phyloP scores from a whole-genome alignment of 2,329 filamentous ascomycete genomes.

The Talaromyces piceae region DNA sequence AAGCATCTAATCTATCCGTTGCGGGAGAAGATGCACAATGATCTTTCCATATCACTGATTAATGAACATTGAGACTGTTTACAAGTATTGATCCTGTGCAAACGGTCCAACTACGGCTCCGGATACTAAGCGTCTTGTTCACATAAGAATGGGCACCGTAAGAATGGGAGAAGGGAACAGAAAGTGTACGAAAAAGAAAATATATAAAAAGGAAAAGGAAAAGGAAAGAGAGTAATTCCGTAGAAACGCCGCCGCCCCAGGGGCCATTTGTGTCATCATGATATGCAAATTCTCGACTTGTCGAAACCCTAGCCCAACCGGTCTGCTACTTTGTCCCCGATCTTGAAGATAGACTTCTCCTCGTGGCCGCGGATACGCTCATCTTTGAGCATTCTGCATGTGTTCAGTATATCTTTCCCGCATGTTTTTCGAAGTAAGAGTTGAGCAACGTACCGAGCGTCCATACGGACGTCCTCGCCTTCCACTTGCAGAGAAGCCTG shows the following conservation, averaged over 20 bases:
- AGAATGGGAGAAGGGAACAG: too few species aligned
- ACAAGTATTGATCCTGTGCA: conserved; percentile 12
- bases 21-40: conserved; percentile 10
- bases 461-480: conserved; percentile 79
- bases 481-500: conserved; percentile 79
- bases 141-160: neutral
- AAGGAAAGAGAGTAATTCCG: neutral
- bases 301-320: conserved; percentile 57
- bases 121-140: neutral
- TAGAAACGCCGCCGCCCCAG: conserved; percentile 12
- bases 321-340: conserved; percentile 61
- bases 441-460: conserved; percentile 62
- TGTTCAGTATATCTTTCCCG: conserved; percentile 1
- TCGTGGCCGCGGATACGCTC: conserved; percentile 61
- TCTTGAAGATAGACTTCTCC: conserved; percentile 64
- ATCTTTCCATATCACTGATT: conserved; percentile 8
- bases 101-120: neutral
- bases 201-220: conserved; percentile 4
- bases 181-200: neutral
- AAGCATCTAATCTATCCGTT: conserved; percentile 1
- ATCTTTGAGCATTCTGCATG: conserved; percentile 73
- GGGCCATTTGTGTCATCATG: conserved; percentile 21
- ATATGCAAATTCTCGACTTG: neutral
- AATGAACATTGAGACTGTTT: conserved; percentile 13
- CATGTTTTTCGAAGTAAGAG: too few species aligned